Evolutionary conservation across 257 asterid genomes (phyloP).

Genomic region (Anisodus tanguticus): DNA sequence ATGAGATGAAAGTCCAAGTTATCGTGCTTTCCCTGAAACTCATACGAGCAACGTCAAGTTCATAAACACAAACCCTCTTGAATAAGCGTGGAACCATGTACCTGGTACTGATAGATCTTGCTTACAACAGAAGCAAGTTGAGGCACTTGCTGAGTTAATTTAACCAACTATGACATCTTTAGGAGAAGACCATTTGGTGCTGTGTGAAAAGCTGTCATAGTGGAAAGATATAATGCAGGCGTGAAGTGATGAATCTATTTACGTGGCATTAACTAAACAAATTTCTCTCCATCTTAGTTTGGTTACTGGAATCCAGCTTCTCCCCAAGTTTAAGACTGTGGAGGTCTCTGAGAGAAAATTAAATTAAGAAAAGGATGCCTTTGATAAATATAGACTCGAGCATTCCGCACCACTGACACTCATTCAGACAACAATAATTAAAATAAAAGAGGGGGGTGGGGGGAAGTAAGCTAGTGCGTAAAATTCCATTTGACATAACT

Average conservation of each 20-base stretch:
- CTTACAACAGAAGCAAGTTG: background rate
- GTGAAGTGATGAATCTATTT: background rate
- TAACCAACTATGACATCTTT: background rate
- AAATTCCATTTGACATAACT: too few relatives aligned
- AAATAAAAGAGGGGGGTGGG: too few relatives aligned
- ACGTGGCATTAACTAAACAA: background rate
- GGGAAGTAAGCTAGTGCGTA: background rate
- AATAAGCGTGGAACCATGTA: background rate
- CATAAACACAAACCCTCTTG: background rate
- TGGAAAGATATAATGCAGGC: background rate
- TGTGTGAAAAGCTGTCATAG: background rate
- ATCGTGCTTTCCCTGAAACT: background rate
- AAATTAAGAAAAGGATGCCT: background rate
- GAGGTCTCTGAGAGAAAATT: too few relatives aligned
- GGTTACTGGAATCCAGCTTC: background rate
- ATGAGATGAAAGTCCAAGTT: background rate
- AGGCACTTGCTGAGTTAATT: background rate
- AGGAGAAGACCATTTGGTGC: background rate
- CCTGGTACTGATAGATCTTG: background rate
- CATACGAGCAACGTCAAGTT: background rate
- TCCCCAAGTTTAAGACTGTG: background rate
- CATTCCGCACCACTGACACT: background rate
- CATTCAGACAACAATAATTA: background rate
- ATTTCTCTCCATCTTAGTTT: background rate
- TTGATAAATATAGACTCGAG: background rate